Evolutionary conservation across 306 rosid genomes (phyloP).

Genomic region (Prunus salicina): DNA sequence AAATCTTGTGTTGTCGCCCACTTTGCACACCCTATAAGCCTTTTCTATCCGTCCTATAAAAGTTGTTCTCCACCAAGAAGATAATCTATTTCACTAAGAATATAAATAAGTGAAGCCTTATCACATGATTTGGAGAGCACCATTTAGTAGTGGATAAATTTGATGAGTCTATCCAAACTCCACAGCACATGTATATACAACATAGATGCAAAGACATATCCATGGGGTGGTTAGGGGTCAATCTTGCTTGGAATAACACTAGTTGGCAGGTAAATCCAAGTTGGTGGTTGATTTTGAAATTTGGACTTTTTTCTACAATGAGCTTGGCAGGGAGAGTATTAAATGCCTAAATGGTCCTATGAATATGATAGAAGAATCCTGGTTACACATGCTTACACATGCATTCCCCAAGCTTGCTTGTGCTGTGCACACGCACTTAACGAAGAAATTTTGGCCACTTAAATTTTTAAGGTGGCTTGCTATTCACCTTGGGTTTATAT

Average conservation of each 20-base stretch:
- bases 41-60: too few species aligned
- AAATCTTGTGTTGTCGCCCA: too few species aligned
- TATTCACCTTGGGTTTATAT: background rate
- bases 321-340: background rate
- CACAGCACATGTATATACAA: too few species aligned
- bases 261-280: background rate
- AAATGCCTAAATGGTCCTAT: background rate
- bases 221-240: background rate
- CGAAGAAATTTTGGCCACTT: background rate
- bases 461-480: background rate
- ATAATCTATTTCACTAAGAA: too few species aligned
- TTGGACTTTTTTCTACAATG: background rate
- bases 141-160: too few species aligned
- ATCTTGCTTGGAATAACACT: background rate
- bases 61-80: too few species aligned
- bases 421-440: constrained; percentile 22
- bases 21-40: too few species aligned
- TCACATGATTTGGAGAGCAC: too few species aligned
- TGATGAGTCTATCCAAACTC: too few species aligned
- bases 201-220: too few species aligned
- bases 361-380: background rate
- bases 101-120: too few species aligned
- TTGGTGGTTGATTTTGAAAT: background rate
- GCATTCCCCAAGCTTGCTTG: constrained; percentile 11
- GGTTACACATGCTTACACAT: constrained; percentile 5